phyloP scores from a whole-genome alignment of 345 rosid species.

The Citropsis articulata region DNA sequence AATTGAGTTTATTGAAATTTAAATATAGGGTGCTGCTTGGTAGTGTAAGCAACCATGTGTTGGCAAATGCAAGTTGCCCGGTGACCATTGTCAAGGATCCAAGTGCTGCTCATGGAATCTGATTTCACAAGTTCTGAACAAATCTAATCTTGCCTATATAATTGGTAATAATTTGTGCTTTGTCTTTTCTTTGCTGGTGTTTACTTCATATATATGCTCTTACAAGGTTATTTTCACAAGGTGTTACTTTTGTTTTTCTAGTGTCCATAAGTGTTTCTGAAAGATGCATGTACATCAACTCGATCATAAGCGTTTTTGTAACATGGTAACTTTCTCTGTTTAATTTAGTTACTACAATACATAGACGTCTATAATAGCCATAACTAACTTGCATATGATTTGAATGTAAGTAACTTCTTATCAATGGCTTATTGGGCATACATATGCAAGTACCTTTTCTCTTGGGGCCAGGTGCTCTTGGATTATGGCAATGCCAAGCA shows the following conservation, averaged over 20 bases:
- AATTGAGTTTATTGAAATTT: too few species aligned
- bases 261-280: neutral
- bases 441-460: slow-evolving; percentile 25
- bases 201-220: neutral
- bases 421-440: neutral
- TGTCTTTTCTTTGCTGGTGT: neutral
- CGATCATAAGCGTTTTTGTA: neutral
- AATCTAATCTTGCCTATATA: neutral
- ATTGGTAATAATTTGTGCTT: neutral
- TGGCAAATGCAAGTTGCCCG: slow-evolving; percentile 52
- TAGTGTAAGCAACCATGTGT: slow-evolving; percentile 53
- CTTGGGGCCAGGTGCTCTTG: slow-evolving; percentile 28
- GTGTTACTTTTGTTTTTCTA: neutral
- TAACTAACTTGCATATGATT: neutral
- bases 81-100: slow-evolving; percentile 51
- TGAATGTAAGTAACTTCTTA: neutral
- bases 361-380: neutral
- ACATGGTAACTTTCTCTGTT: neutral
- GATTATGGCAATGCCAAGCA: slow-evolving; percentile 18
- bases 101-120: neutral
- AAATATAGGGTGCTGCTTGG: slow-evolving; percentile 53
- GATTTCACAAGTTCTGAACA: neutral
- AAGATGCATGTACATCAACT: neutral
- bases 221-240: neutral
- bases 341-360: neutral